Base-by-base conservation (phyloP, 176 grass and related monocot species). In the Cymbopogon citratus region DNA sequence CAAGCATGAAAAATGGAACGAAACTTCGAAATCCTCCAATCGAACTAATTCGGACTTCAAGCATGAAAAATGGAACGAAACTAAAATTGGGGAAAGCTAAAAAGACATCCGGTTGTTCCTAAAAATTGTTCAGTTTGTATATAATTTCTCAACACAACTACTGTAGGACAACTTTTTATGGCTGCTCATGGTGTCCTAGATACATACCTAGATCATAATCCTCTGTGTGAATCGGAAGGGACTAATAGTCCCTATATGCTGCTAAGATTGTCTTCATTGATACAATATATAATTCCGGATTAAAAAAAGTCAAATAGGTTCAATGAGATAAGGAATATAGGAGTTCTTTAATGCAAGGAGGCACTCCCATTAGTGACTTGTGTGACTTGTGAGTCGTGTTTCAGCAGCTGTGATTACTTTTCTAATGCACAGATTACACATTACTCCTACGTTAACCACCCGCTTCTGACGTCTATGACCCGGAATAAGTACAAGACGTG, bases 331-430 rank as follows among this genome's bases (percentile, higher is more conserved):
- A 39, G 28, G 69, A 49, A 80, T 84, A 52, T 51, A 84, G 12
- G 12, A 33, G 5, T 74, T 73, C 13, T 63, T 74, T 39, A 51
- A 48, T 80, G 61, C 11, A 72, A 74, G 26, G 27, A 68, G 16
- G 2, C 15, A 12, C 59, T 28, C 81, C 73, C 27, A 79, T 28
- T 15, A 45, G 45, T 15, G 68, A 45, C 80, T 79, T 74, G 19
- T 78, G 80, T 87, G n/a, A n/a, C n/a, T 15, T 57, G 45, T 15
- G 68, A 45, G 86, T 79, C 80, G 19, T 78, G 80, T 87, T 87
- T 78, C 27, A 44, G 80, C 80, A 66, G 66, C 59, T 73, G 19
- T 6, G 49, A 34, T 66, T 52, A 46, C 14, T 43, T 84, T 65
- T 63, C 12, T 9, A 51, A 44, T 71, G 31, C 31, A 71, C 24